A percentile compares a stretch with the other conserved stretches of the same genome.
phyloP scores from a whole-genome alignment of 2,329 filamentous ascomycete genomes.

The Diplodia corticola region DNA sequence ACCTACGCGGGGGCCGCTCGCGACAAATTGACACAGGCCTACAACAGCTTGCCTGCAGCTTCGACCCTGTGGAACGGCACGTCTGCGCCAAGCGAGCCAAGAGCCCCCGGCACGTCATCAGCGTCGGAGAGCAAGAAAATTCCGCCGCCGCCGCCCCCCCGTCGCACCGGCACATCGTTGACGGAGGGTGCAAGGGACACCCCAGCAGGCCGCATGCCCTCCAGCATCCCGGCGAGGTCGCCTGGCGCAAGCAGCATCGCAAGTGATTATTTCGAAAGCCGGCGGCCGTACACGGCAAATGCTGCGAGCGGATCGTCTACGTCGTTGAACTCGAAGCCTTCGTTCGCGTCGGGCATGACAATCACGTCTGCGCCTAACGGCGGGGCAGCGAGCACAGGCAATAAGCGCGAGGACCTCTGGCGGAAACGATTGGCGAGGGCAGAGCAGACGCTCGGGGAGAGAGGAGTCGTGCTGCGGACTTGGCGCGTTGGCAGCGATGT shows the following conservation, averaged over 20 bases:
- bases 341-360: background rate
- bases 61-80: conserved; percentile 28
- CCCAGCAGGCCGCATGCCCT: background rate
- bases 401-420: conserved; percentile 75
- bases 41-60: conserved; percentile 42
- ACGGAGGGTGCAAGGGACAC: background rate
- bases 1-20: conserved; percentile 40
- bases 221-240: background rate
- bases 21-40: conserved; percentile 42
- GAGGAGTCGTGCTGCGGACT: conserved; percentile 68
- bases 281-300: conserved; percentile 17
- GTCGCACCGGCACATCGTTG: conserved; percentile 15
- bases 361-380: conserved; percentile 8
- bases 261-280: background rate
- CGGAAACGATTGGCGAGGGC: conserved; percentile 65
- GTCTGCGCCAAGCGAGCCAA: conserved; percentile 15
- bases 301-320: conserved; percentile 6
- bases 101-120: conserved; percentile 17
- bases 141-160: conserved; percentile 24
- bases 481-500: conserved; percentile 76
- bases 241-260: background rate
- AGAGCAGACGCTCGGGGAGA: conserved; percentile 61
- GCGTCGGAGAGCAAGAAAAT: conserved; percentile 24
- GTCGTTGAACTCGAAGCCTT: conserved; percentile 13
- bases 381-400: conserved; percentile 37